Percentiles rank a stretch among this genome's conserved stretches.
These are phyloP conservation scores for Persicaria maculosa DNA, from an alignment of 148 eudicot species.

Conservation along the genomic window DNA sequence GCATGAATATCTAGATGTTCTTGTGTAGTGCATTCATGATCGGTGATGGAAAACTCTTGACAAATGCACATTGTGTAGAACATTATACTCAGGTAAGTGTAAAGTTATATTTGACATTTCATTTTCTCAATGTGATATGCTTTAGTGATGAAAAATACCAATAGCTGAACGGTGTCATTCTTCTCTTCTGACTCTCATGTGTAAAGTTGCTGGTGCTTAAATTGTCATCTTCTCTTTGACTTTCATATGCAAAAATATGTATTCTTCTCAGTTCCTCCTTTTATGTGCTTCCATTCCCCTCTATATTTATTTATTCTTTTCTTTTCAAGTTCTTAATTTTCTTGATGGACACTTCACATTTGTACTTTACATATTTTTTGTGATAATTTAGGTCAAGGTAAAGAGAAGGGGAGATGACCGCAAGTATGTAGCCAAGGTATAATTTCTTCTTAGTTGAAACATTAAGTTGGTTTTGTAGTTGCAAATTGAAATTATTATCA, in stretches of 20 bases:
- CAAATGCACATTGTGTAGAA: conserved; percentile 98
- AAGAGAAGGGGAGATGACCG: conserved; percentile 97
- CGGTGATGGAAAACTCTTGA: conserved; percentile 92
- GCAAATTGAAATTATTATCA: background rate
- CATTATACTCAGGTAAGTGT: conserved; percentile 74
- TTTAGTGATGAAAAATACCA: background rate
- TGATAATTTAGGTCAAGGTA: conserved; percentile 71
- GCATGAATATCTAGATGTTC: background rate
- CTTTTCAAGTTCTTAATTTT: background rate
- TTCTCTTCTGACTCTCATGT: background rate
- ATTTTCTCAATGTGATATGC: background rate
- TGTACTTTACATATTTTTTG: background rate
- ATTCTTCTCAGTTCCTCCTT: background rate
- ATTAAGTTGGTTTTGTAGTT: background rate
- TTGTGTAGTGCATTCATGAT: conserved; percentile 93
- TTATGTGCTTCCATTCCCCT: background rate
- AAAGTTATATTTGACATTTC: background rate
- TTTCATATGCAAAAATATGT: background rate
- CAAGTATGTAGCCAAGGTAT: conserved; percentile 97
- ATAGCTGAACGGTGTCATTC: background rate
- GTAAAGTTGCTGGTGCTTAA: background rate
- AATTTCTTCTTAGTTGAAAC: conserved; percentile 1
- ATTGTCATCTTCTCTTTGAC: background rate
- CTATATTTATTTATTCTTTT: background rate
- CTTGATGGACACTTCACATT: background rate